Base-by-base conservation (phyloP, 148 eudicot species). In the Fagopyrum tataricum region DNA sequence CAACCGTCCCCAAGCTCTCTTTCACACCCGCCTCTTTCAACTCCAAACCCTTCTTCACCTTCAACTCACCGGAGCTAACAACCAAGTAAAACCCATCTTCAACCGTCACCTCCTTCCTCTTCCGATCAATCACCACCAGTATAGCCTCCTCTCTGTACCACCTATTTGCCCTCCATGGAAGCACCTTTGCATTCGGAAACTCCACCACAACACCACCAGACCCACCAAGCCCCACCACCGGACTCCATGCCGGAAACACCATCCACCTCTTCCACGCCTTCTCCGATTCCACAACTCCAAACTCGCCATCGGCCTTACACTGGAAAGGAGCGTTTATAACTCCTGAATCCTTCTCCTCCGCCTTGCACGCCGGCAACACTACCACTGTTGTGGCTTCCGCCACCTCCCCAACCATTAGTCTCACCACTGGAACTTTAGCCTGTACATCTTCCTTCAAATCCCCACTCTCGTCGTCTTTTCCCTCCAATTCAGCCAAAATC, bases 231-330 rank as follows among this genome's bases (percentile, higher is more conserved):
- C 79, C 88, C 10, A 77, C 84, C 10, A 91, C 69, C 0, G 98
- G 98, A 10, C 41, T 67, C 98, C 98, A 94, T 62, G 84, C 90
- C 0, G 98, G 98, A 61, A 94, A 68, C 77, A 89, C 98, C 79
- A 94, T 90, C 98, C 98, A 94, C 73, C 78, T 74, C 47, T 75
- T 82, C 98, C 98, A 94, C 43, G 70, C 85, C 73, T 85, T 91
- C 42, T 91, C 91, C 0, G 93, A 76, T 73, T 40, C 82, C 72
- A 94, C 87, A 17, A 89, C 62, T 0, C 97, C 93, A 51, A 94
- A 94, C 14, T 82, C 89, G 71, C 97, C 97, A 37, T 37, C 78
- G 3, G 70, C 64, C n/a, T 59, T 77, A 47, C 86, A 83, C 72
- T 91, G 88, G 79, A 78, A 78, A 7, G 98, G 98, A 26, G 85